phyloP scores from a whole-genome alignment of 441 rosid species.

The Capsella rubella region DNA sequence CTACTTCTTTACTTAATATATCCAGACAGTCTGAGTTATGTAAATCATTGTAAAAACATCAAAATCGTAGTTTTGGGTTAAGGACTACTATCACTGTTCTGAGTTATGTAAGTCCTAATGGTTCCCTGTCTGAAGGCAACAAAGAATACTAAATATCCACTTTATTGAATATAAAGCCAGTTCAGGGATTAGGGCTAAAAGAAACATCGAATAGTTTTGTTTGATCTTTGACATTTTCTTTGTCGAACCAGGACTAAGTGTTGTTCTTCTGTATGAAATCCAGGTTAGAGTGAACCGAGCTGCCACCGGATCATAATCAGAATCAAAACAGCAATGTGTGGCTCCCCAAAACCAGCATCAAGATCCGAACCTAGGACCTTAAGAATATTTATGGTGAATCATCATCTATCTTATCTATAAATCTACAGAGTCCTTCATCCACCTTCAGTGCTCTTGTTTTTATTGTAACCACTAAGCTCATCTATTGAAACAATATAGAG shows the following conservation, averaged over 20 bases:
- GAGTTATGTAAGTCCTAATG: too few relatives aligned
- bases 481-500: background rate
- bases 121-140: too few relatives aligned
- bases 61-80: too few relatives aligned
- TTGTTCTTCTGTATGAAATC: conserved; percentile 12
- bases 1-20: conserved; percentile 1
- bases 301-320: background rate
- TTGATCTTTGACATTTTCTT: background rate
- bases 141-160: too few relatives aligned
- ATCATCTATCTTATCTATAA: background rate
- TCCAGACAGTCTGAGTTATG: background rate
- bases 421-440: background rate
- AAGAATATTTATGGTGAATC: background rate
- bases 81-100: too few relatives aligned
- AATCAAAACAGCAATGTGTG: background rate
- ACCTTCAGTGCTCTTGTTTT: background rate
- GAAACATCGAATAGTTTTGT: too few relatives aligned
- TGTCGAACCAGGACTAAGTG: background rate
- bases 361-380: background rate
- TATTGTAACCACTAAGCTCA: background rate
- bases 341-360: background rate
- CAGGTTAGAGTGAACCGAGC: conserved; percentile 5
- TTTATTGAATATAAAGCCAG: too few relatives aligned
- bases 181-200: too few relatives aligned
- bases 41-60: too few relatives aligned